Conservation (phyloP, 2,329 filamentous ascomycete species). For the Bipolaris cookei region DNA sequence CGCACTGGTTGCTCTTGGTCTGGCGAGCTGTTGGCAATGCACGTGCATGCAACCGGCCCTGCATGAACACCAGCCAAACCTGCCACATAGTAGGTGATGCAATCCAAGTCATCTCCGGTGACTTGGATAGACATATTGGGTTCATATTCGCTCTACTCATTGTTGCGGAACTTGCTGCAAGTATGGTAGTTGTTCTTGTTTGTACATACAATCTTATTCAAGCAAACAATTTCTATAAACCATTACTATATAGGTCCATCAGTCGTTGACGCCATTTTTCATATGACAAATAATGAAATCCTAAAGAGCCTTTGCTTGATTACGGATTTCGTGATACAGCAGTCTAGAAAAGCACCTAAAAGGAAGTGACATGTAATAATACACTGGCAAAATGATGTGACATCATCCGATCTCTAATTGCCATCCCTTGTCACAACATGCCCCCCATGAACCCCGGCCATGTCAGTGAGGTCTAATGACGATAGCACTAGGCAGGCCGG, state of each 20-base stretch:
- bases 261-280: not conserved
- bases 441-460: not conserved
- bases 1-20: conserved; percentile 9
- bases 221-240: not conserved
- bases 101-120: not conserved
- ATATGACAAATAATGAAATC: not conserved
- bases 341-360: not conserved
- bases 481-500: not conserved
- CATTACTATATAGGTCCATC: not conserved
- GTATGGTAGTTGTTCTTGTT: not conserved
- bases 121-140: not conserved
- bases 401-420: not conserved
- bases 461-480: not conserved
- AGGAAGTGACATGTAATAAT: not conserved
- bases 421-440: not conserved
- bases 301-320: not conserved
- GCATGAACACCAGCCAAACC: conserved; percentile 8
- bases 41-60: conserved; percentile 15
- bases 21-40: conserved; percentile 10
- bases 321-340: not conserved
- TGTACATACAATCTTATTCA: not conserved
- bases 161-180: not conserved
- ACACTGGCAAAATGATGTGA: not conserved
- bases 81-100: not conserved
- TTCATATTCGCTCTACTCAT: not conserved